Base-by-base conservation (phyloP, 108 stramenopile genomes). In the Skeletonema costatum region DNA sequence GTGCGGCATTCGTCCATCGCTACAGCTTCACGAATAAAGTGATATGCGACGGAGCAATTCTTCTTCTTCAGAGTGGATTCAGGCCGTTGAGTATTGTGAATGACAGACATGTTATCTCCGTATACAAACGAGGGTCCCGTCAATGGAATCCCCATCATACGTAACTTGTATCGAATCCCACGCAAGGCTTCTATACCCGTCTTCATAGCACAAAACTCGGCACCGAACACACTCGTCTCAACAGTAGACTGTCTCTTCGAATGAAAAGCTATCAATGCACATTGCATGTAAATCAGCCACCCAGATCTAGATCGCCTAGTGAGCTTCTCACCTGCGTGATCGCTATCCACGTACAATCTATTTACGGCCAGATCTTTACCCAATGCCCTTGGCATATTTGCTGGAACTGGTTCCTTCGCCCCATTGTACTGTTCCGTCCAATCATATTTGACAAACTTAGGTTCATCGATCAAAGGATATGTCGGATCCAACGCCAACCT, bases 21-120 rank as follows among this genome's bases (percentile, higher is more conserved):
- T 19, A 70, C 64, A 2, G 76, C 42, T 64, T 87, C 86, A 3
- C 86, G 71, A 2, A 64, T 21, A 3, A 48, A 14, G 35, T 89
- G 89, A 61, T 85, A 89, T 12, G 41, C 50, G 8, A 89, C 77
- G 0, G 82, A 32, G 50, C 80, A 65, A 46, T 75, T 71, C 48
- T 82, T 83, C 76, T 86, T 87, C 46, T 63, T 68, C 35, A 87
- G 35, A 5, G 63, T 68, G 3, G 80, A 81, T 25, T 82, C 75
- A 17, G 85, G 87, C 2, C 66, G 53, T 21, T 44, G 71, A n/a
- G 69, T 31, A 61, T 86, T 88, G 66, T 70, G 64, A 29, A 72
- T 21, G 3, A 87, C 87, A 29, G 60, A 68, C 2, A 66, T 19
- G 21, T 84, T 84, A 30, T 84, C 83, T 58, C 77, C 68, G 31